A percentile compares a stretch with the other conserved stretches of the same genome.
Conservation (phyloP, 2,329 filamentous ascomycete species). For the Neurospora sp. region DNA sequence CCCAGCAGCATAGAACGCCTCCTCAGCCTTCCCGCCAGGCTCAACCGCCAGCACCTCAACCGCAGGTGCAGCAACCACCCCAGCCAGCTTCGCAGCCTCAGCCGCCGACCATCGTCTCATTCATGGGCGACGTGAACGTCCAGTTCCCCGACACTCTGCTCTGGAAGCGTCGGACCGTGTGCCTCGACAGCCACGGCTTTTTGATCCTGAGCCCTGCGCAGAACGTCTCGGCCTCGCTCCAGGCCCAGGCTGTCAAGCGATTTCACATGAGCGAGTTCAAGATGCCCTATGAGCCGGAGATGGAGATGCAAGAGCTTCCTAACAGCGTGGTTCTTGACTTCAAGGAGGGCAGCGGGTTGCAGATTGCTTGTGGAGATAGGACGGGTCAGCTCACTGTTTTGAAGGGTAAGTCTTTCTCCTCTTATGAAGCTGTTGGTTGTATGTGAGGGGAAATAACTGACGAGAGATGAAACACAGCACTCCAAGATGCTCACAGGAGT, state of each 20-base stretch:
- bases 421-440: background rate
- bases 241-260: constrained; percentile 48
- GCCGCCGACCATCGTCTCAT: constrained; percentile 42
- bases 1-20: background rate
- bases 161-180: constrained; percentile 89
- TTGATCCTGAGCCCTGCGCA: constrained; percentile 67
- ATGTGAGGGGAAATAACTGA: constrained; percentile 6
- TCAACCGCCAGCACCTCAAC: background rate
- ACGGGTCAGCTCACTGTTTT: constrained; percentile 45
- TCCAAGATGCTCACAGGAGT: constrained; percentile 27
- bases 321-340: constrained; percentile 65
- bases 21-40: background rate
- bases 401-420: constrained; percentile 33
- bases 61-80: background rate
- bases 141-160: constrained; percentile 94
- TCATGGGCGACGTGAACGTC: constrained; percentile 85
- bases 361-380: constrained; percentile 55
- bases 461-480: constrained; percentile 25
- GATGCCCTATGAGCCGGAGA: constrained; percentile 70
- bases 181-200: constrained; percentile 74
- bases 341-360: constrained; percentile 48
- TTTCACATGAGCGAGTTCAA: constrained; percentile 83
- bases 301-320: constrained; percentile 85
- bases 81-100: constrained; percentile 12
- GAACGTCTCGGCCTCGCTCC: constrained; percentile 30